A percentile compares a stretch with the other conserved stretches of the same genome.
These are phyloP conservation scores for Erysimum cheiri DNA, from an alignment of 441 rosid genomes.

Conservation along the genomic window DNA sequence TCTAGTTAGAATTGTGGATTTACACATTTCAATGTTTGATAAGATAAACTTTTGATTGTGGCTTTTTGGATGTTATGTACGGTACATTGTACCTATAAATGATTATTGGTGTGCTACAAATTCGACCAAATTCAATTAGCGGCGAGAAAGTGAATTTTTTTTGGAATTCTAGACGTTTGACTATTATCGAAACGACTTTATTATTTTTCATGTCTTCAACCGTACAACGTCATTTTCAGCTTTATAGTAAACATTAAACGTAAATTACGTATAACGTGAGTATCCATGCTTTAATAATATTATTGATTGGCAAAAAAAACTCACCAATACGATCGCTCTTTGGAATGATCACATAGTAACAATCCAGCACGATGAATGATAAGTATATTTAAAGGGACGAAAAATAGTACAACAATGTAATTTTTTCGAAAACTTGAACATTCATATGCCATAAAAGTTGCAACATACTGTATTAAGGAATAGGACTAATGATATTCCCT, in stretches of 20 bases:
- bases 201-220: constrained; percentile 13
- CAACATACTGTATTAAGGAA: too few relatives aligned
- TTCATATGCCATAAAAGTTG: not conserved
- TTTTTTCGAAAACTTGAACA: not conserved
- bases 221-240: constrained; percentile 3
- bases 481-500: not conserved
- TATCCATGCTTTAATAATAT: too few relatives aligned
- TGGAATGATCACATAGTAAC: too few relatives aligned
- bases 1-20: not conserved
- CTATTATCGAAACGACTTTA: not conserved
- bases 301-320: too few relatives aligned
- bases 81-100: constrained; percentile 21
- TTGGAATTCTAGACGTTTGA: constrained; percentile 23
- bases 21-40: not conserved
- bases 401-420: too few relatives aligned
- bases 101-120: constrained; percentile 19
- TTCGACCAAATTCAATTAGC: constrained; percentile 22
- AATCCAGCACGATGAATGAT: too few relatives aligned
- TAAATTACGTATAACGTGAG: too few relatives aligned
- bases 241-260: too few relatives aligned
- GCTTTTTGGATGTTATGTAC: constrained; percentile 5
- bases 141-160: constrained; percentile 12
- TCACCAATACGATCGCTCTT: too few relatives aligned
- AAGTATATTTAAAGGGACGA: too few relatives aligned
- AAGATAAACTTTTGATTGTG: not conserved